Evolutionary conservation across 23 red algal genomes (phyloP).

Genomic region (Gracilaria vermiculophylla): DNA sequence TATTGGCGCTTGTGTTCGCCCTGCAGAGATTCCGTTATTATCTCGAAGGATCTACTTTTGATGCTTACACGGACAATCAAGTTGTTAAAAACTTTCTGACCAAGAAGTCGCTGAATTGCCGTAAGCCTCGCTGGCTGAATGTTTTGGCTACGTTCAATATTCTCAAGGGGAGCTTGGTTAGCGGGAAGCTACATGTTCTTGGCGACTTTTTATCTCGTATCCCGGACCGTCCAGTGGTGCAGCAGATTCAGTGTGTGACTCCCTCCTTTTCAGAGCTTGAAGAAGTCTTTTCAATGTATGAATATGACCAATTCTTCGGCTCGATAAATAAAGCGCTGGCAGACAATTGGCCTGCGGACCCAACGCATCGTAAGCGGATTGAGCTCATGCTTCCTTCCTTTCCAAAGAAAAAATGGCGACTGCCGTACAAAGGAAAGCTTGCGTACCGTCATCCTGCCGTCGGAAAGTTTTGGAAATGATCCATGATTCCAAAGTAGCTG

Average conservation of each 20-base stretch:
- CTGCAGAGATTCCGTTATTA: background rate
- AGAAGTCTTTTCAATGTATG: background rate
- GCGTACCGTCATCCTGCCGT: background rate
- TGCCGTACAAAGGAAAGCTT: background rate
- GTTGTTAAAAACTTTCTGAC: background rate
- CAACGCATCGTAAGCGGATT: background rate
- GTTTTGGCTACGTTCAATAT: background rate
- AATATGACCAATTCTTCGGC: conserved; percentile 14
- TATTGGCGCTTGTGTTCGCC: background rate
- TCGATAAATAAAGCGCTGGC: background rate
- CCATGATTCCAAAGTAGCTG: background rate
- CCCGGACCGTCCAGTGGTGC: background rate
- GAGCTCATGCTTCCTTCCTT: background rate
- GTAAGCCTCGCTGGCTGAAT: background rate
- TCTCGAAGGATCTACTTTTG: background rate
- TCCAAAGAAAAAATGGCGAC: background rate
- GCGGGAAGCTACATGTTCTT: conserved; percentile 4
- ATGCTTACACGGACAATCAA: conserved; percentile 17
- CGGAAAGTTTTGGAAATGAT: background rate
- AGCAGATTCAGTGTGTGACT: background rate
- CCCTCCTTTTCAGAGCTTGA: background rate
- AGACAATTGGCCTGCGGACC: background rate
- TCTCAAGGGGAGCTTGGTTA: background rate
- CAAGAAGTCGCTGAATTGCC: background rate
- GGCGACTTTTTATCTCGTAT: background rate